These are phyloP conservation scores for Termitomyces sp. DNA, from an alignment of 768 basidiomycete genomes.

Conservation along the genomic window DNA sequence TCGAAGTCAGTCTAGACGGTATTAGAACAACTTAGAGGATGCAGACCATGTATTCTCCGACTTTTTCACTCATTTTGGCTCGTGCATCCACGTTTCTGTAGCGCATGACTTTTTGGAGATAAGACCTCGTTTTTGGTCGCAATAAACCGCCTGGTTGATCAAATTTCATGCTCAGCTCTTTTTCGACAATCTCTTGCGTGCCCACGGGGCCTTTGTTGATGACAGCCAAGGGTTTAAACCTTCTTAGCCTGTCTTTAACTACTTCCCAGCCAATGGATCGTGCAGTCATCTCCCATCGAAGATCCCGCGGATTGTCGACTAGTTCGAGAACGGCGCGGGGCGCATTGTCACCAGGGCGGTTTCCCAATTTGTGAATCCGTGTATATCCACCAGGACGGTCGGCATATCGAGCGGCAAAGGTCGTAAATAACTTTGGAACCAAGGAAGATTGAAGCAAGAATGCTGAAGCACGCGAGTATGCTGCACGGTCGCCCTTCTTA, in stretches of 20 bases:
- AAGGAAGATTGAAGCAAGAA: constrained; percentile 73
- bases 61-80: constrained; percentile 47
- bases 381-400: constrained; percentile 91
- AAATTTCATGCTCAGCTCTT: constrained; percentile 37
- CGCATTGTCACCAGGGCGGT: constrained; percentile 88
- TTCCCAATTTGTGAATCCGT: constrained; percentile 87
- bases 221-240: constrained; percentile 35
- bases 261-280: constrained; percentile 85
- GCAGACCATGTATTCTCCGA: constrained; percentile 63
- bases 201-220: constrained; percentile 46
- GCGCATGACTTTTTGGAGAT: constrained; percentile 67
- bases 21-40: background rate
- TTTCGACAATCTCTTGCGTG: constrained; percentile 39
- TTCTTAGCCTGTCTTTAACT: constrained; percentile 47
- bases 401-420: constrained; percentile 77
- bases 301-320: constrained; percentile 90
- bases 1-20: background rate
- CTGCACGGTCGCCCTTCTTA: constrained; percentile 71
- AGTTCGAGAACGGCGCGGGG: constrained; percentile 88
- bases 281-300: constrained; percentile 85
- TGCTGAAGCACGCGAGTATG: constrained; percentile 67
- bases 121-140: constrained; percentile 66
- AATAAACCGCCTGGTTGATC: constrained; percentile 37
- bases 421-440: constrained; percentile 78
- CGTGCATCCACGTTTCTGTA: constrained; percentile 48